These are phyloP conservation scores for Talaromyces sp. DNA, from an alignment of 2,329 filamentous ascomycete species.

Conservation along the genomic window DNA sequence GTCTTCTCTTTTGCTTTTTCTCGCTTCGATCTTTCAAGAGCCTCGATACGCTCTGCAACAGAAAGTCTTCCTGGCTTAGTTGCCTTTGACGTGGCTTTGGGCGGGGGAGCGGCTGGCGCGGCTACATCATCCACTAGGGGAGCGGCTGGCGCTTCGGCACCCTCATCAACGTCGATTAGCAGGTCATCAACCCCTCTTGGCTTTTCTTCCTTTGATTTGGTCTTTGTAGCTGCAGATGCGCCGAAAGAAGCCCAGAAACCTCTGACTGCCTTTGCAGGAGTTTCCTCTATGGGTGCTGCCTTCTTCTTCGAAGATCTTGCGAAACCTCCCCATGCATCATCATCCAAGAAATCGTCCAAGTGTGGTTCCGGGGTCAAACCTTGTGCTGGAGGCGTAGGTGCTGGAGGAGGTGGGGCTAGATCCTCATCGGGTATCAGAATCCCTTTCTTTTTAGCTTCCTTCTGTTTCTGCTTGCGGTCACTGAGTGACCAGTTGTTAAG, in stretches of 20 bases:
- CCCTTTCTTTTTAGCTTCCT: constrained; percentile 19
- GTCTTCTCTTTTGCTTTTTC: constrained; percentile 38
- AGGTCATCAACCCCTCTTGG: constrained; percentile 34
- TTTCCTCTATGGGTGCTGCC: constrained; percentile 34
- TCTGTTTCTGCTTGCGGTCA: constrained; percentile 18
- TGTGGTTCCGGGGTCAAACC: constrained; percentile 40
- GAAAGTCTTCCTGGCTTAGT: constrained; percentile 44
- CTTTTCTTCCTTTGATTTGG: constrained; percentile 45
- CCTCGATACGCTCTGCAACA: constrained; percentile 54
- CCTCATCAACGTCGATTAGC: constrained; percentile 36
- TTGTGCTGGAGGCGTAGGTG: constrained; percentile 47
- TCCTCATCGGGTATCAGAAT: constrained; percentile 11
- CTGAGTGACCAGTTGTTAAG: constrained; percentile 14
- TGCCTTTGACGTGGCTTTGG: constrained; percentile 42
- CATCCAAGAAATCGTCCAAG: constrained; percentile 27
- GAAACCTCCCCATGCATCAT: constrained; percentile 39
- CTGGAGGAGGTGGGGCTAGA: constrained; percentile 45
- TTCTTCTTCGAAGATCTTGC: constrained; percentile 42
- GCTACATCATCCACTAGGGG: constrained; percentile 39
- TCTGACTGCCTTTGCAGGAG: constrained; percentile 35
- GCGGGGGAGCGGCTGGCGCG: constrained; percentile 39
- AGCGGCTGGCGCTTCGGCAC: constrained; percentile 34
- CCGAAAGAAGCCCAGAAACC: constrained; percentile 47
- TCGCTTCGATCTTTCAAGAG: constrained; percentile 42
- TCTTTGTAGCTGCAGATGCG: constrained; percentile 36